Conservation (phyloP, 108 stramenopile genomes). For the Fistulifera pelliculosa region DNA sequence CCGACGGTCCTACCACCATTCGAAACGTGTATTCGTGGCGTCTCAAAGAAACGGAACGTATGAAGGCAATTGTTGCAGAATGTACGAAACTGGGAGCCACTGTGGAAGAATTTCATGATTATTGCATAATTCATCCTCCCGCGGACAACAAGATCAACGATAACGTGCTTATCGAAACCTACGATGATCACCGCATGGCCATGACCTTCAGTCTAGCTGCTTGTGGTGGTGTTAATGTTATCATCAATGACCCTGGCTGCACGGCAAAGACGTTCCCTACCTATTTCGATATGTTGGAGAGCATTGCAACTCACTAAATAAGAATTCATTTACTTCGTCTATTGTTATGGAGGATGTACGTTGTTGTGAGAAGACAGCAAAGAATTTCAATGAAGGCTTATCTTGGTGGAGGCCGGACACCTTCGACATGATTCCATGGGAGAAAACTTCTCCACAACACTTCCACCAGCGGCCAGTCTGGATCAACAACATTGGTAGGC, state of each 20-base stretch:
- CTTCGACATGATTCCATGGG: conserved; percentile 79
- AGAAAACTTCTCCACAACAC: conserved; percentile 62
- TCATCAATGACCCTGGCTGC: conserved; percentile 92
- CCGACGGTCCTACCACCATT: conserved; percentile 93
- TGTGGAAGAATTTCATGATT: conserved; percentile 90
- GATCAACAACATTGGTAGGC: conserved; percentile 48
- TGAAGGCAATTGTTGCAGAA: conserved; percentile 98
- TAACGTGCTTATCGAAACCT: conserved; percentile 93
- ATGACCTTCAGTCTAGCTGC: conserved; percentile 97
- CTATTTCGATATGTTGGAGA: conserved; percentile 88
- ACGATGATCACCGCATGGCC: conserved; percentile 98
- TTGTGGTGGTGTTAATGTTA: conserved; percentile 90
- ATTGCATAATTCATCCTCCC: conserved; percentile 90
- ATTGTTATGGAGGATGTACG: no score
- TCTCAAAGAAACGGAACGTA: conserved; percentile 95
- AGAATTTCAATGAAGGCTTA: background rate
- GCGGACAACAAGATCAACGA: conserved; percentile 70
- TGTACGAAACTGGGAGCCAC: conserved; percentile 92
- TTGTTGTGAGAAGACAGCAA: no score
- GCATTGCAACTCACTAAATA: conserved; percentile 42
- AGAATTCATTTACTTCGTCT: no score
- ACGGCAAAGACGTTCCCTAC: conserved; percentile 96
- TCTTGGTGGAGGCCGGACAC: conserved; percentile 43
- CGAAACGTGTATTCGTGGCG: conserved; percentile 97
- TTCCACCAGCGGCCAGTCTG: conserved; percentile 66